Evolutionary conservation across 2,329 filamentous ascomycete genomes (phyloP), one percentile per base, ranked within the genome.

Genomic region (Bipolaris gigantea): DNA sequence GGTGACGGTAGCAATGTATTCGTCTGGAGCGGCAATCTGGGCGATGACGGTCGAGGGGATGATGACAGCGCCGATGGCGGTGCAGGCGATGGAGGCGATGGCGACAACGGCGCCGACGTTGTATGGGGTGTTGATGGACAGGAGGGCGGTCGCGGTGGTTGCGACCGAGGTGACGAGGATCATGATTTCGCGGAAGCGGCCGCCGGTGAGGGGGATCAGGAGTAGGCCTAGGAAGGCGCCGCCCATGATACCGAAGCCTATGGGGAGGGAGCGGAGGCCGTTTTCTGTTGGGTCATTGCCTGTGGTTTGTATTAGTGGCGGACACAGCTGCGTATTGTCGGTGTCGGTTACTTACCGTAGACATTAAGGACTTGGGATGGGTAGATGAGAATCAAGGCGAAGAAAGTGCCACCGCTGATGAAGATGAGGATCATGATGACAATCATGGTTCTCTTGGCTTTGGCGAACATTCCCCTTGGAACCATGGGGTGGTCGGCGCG

Each of bases 11-110:
- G 85, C 87, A 58, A 90, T 89, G 5, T 89, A 78, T 50, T 89
- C 86, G 65, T 87, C 84, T 0, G 87, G 86, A 56, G 85, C 88
- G 60, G 89, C 85, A 62, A 89, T 88, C 9, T 85, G 86, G 6
- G 84, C 84, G 53, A 89, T 86, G 60, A 89, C 86, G 1, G 83
- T 85, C 1, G 84, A 82, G 0, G 86, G 87, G 5, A 89, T 83
- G 15, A 89, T 82, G 46, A 89, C 86, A 1, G 84, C 86, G 6
- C 86, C 87, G 4, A 89, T 84, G 6, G 87, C 87, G 2, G 89
- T 70, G 4, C 84, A 82, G 1, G 85, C 84, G 4, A 89, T 66
- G 13, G 83, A 74, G n/a, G 89, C 76, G 23, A 88, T 73, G 13
- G 77, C 80, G 75, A 82, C 87, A 15, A 86, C 72, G 16, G 76